phyloP scores from a whole-genome alignment of 2,329 filamentous ascomycete genomes.

The Rutstroemia sp. region DNA sequence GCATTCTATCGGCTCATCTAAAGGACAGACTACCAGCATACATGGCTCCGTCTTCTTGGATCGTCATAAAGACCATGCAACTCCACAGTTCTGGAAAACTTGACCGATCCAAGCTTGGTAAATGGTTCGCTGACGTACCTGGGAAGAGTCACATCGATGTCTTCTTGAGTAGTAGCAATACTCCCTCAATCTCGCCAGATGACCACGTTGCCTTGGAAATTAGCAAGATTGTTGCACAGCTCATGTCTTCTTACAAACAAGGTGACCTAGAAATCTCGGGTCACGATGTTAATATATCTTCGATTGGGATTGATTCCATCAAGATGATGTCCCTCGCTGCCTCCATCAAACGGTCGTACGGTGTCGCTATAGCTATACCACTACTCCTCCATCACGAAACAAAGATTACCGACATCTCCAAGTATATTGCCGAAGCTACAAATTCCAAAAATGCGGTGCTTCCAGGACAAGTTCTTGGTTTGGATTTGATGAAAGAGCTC shows the following conservation, averaged over 20 bases:
- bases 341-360: constrained; percentile 7
- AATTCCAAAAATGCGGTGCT: neutral
- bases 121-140: constrained; percentile 4
- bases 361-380: neutral
- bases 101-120: constrained; percentile 30
- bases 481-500: constrained; percentile 4
- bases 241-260: neutral
- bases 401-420: constrained; percentile 4
- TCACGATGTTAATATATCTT: constrained; percentile 1
- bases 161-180: neutral
- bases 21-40: constrained; percentile 24
- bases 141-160: neutral
- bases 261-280: neutral
- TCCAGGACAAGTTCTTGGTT: neutral
- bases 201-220: neutral
- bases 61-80: constrained; percentile 27
- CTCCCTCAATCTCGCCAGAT: neutral
- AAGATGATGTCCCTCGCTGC: constrained; percentile 10
- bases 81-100: constrained; percentile 29
- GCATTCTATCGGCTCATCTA: neutral
- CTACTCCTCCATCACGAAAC: constrained; percentile 6
- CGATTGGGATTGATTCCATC: constrained; percentile 10
- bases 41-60: constrained; percentile 30
- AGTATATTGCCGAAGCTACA: neutral
- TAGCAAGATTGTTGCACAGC: neutral